phyloP scores from a whole-genome alignment of 441 rosid genomes.

The Flueggea neowawraea region DNA sequence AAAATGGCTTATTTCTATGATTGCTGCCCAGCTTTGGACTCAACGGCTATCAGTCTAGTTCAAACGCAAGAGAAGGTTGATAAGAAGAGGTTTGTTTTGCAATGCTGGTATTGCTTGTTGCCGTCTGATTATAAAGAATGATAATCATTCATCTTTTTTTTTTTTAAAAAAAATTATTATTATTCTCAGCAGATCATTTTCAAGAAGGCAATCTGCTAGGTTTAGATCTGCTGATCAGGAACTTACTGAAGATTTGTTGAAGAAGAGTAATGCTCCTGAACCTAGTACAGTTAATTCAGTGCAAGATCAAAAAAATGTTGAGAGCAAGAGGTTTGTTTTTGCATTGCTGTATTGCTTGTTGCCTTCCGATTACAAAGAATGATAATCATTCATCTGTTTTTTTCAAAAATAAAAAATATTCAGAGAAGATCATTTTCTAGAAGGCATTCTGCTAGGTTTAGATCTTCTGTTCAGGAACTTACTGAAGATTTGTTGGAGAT shows the following conservation, averaged over 20 bases:
- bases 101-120: not conserved
- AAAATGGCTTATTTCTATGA: slow-evolving; percentile 7
- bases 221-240: slow-evolving; percentile 20
- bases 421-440: slow-evolving; percentile 24
- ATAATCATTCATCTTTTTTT: not conserved
- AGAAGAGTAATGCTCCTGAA: slow-evolving; percentile 17
- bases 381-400: not conserved
- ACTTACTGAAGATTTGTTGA: slow-evolving; percentile 21
- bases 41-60: slow-evolving; percentile 21
- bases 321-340: slow-evolving; percentile 21
- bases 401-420: not conserved
- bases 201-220: slow-evolving; percentile 33
- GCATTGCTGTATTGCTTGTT: not conserved
- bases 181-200: slow-evolving; percentile 22
- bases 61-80: slow-evolving; percentile 24
- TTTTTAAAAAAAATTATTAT: not conserved
- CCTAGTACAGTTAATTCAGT: not conserved
- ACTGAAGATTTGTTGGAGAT: slow-evolving; percentile 24
- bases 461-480: slow-evolving; percentile 22
- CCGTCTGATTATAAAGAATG: not conserved
- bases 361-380: not conserved
- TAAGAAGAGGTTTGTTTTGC: slow-evolving; percentile 23
- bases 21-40: slow-evolving; percentile 28
- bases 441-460: slow-evolving; percentile 30
- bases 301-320: slow-evolving; percentile 6